Evolutionary conservation across 805 yeast species (phyloP), one percentile per base, ranked within the genome.

Genomic region (Cyberlindnera mycetangii): DNA sequence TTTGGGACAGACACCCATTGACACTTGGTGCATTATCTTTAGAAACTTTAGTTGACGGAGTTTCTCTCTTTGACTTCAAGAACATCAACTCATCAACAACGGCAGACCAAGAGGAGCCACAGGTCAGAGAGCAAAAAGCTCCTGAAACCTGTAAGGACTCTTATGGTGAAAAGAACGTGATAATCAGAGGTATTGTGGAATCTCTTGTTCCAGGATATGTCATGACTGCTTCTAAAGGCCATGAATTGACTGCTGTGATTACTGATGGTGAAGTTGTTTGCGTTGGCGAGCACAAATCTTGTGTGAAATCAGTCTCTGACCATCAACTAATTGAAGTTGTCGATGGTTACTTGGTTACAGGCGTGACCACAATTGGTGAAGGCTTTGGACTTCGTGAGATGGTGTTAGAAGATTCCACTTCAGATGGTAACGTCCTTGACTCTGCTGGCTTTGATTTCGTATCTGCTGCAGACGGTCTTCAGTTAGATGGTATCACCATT

Each of bases 1-100:
- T 42, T 6, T 42, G 45, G 45, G 45, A 42, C 16, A 42, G 41
- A 27, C 45, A 42, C 25, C 45, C 45, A 12, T 17, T 42, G 9
- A 16, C 21, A 15, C 37, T 42, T 16, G 45, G 45, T 25, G 45
- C 35, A 5, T 7, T 19, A 9, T 16, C 41, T 5, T 16, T 42
- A 14, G 45, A 42, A 21, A 37, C 41, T 17, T 9, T 42, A 16
- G 34, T 42, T 14, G 45, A 42, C 19, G 45, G 45, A 27, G 38
- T 37, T n/a, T 16, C 45, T 7, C 21, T 42, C 15, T 42, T 42
- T 20, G 30, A 37, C 14, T 37, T 34, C 25, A 30, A 27, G 15
- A 42, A 42, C 4, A 20, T 42, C 11, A 25, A n/a, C n/a, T 2
- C 2, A 2, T 6, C 16, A 2, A 16, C 14, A 3, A 9, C 15